phyloP scores from a whole-genome alignment of 108 stramenopile genomes.

The Stephanodiscus minutulus region DNA sequence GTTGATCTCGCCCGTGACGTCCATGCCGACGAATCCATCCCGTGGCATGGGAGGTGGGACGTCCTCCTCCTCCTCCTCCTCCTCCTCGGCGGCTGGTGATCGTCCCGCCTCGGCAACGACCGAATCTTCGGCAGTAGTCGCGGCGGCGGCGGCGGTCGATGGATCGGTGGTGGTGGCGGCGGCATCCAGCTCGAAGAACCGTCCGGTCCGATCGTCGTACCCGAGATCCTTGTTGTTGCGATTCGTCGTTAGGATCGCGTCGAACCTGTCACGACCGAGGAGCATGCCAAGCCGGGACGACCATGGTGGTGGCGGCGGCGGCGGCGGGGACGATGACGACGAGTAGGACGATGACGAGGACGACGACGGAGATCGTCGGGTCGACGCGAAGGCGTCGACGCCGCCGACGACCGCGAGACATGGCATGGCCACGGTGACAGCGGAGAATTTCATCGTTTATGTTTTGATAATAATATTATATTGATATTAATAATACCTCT shows the following conservation, averaged over 20 bases:
- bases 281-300: slow-evolving; percentile 29
- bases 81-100: neutral
- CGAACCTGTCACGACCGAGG: slow-evolving; percentile 30
- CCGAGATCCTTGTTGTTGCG: slow-evolving; percentile 28
- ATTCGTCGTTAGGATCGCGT: slow-evolving; percentile 24
- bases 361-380: no score
- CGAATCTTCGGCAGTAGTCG: no score
- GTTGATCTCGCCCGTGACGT: slow-evolving; percentile 46
- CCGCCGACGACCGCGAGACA: no score
- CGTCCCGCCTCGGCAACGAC: no score
- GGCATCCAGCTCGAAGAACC: slow-evolving; percentile 34
- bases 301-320: neutral
- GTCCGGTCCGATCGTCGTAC: slow-evolving; percentile 30
- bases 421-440: no score
- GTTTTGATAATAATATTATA: no score
- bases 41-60: slow-evolving; percentile 35
- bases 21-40: slow-evolving; percentile 42
- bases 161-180: neutral
- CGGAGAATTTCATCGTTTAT: no score
- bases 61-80: slow-evolving; percentile 8
- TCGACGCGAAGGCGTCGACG: no score
- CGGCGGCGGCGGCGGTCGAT: no score
- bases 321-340: no score
- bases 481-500: no score
- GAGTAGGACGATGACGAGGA: no score